These are phyloP conservation scores for Suhomyces wounanorum DNA, from an alignment of 1,139 yeast species.

Conservation along the genomic window DNA sequence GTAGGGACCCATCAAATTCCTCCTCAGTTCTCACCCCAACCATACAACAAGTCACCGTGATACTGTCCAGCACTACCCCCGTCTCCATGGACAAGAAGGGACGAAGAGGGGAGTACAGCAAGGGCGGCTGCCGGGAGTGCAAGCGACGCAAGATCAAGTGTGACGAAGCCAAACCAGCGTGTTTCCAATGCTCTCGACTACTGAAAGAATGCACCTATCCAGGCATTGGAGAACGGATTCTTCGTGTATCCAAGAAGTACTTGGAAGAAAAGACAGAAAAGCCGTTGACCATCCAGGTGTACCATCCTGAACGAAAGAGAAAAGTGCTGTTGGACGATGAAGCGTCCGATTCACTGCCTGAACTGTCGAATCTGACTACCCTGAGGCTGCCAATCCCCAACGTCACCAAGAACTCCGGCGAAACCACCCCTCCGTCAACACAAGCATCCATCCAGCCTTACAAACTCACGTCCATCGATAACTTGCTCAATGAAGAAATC, in stretches of 20 bases:
- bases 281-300: constrained; percentile 12
- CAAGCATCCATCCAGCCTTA: not conserved
- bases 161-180: constrained; percentile 27
- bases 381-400: constrained; percentile 4
- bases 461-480: constrained; percentile 6
- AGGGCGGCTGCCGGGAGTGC: constrained; percentile 31
- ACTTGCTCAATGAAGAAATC: constrained; percentile 8
- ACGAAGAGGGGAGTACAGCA: constrained; percentile 23
- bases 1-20: not conserved
- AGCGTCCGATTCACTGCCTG: constrained; percentile 6
- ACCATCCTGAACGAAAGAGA: constrained; percentile 8
- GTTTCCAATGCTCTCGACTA: constrained; percentile 28
- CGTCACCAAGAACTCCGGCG: not conserved
- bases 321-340: constrained; percentile 3
- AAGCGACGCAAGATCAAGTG: constrained; percentile 32
- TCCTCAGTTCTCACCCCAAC: not conserved
- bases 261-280: constrained; percentile 8
- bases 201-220: constrained; percentile 27
- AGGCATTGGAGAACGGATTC: constrained; percentile 20
- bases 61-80: not conserved
- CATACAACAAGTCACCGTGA: not conserved
- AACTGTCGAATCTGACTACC: constrained; percentile 4
- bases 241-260: constrained; percentile 18
- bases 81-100: constrained; percentile 4
- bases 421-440: not conserved